Conservation (phyloP, 2,329 filamentous ascomycete species). For the Thermoascus crustaceus region DNA sequence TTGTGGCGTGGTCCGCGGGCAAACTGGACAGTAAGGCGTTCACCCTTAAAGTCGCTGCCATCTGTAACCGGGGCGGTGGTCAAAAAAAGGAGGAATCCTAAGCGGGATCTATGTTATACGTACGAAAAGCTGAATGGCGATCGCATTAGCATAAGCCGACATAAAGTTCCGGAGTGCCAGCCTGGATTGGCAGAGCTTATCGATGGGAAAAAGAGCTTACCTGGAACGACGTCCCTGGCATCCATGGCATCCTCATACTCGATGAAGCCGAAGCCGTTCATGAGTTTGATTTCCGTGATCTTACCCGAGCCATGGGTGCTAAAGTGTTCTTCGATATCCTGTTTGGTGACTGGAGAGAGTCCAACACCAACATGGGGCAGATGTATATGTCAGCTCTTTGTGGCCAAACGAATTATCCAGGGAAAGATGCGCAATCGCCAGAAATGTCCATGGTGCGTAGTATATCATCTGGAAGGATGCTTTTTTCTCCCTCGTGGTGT, state of each 20-base stretch:
- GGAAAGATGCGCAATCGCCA: slow-evolving; percentile 15
- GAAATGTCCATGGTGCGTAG: slow-evolving; percentile 9
- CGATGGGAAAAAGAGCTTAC: slow-evolving; percentile 56
- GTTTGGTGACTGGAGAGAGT: slow-evolving; percentile 71
- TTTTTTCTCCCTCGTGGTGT: slow-evolving; percentile 8
- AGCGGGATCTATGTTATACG: slow-evolving; percentile 55
- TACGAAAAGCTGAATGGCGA: slow-evolving; percentile 47
- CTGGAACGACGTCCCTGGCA: slow-evolving; percentile 94
- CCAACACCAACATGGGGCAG: slow-evolving; percentile 22
- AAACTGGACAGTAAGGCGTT: slow-evolving; percentile 96
- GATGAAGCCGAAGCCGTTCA: slow-evolving; percentile 99
- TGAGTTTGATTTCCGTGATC: slow-evolving; percentile 98
- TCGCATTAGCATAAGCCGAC: slow-evolving; percentile 15
- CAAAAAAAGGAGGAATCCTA: slow-evolving; percentile 26
- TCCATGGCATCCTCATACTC: slow-evolving; percentile 99
- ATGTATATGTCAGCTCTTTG: slow-evolving; percentile 25
- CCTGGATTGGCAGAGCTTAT: no score
- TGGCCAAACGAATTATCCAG: slow-evolving; percentile 17
- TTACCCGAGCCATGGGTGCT: slow-evolving; percentile 91
- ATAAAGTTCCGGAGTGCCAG: no score
- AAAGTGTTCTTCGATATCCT: slow-evolving; percentile 94
- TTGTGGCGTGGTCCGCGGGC: slow-evolving; percentile 74
- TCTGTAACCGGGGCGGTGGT: slow-evolving; percentile 47
- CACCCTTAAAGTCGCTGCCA: slow-evolving; percentile 96
- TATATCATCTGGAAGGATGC: background rate